phyloP scores from a whole-genome alignment of 2,329 filamentous ascomycete species.

The Fusarium nisikadoi region DNA sequence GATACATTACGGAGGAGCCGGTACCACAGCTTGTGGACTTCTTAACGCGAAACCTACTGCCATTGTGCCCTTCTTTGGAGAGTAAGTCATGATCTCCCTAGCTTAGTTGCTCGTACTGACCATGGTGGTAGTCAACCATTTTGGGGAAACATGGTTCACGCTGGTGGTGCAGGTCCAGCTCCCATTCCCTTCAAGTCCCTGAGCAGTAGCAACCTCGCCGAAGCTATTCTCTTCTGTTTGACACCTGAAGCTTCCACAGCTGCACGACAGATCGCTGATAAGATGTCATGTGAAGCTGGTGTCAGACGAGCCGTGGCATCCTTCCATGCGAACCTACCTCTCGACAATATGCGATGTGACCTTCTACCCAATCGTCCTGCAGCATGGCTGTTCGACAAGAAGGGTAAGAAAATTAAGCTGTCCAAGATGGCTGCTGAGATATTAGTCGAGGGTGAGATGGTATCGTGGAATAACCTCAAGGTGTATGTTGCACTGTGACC shows the following conservation, averaged over 20 bases:
- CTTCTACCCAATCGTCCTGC: slow-evolving; percentile 7
- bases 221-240: slow-evolving; percentile 24
- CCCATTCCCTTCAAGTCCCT: slow-evolving; percentile 29
- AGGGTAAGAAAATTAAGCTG: slow-evolving; percentile 5
- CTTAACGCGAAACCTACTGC: slow-evolving; percentile 75
- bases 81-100: neutral
- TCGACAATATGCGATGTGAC: slow-evolving; percentile 33
- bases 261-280: slow-evolving; percentile 7
- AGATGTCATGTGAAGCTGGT: slow-evolving; percentile 31
- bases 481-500: neutral
- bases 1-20: slow-evolving; percentile 78
- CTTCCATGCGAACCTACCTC: slow-evolving; percentile 38
- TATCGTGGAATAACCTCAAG: slow-evolving; percentile 24
- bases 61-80: slow-evolving; percentile 79
- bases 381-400: slow-evolving; percentile 19
- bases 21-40: slow-evolving; percentile 76
- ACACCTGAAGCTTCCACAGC: slow-evolving; percentile 12
- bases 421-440: slow-evolving; percentile 32
- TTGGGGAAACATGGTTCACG: slow-evolving; percentile 35
- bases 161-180: slow-evolving; percentile 19
- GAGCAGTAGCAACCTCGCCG: slow-evolving; percentile 7
- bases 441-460: slow-evolving; percentile 5
- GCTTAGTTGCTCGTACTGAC: rapidly evolving
- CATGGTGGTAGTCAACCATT: slow-evolving; percentile 5
- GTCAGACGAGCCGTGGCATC: slow-evolving; percentile 33